Base-by-base conservation (phyloP, 345 rosid genomes). In the Tarenaya hassleriana region DNA sequence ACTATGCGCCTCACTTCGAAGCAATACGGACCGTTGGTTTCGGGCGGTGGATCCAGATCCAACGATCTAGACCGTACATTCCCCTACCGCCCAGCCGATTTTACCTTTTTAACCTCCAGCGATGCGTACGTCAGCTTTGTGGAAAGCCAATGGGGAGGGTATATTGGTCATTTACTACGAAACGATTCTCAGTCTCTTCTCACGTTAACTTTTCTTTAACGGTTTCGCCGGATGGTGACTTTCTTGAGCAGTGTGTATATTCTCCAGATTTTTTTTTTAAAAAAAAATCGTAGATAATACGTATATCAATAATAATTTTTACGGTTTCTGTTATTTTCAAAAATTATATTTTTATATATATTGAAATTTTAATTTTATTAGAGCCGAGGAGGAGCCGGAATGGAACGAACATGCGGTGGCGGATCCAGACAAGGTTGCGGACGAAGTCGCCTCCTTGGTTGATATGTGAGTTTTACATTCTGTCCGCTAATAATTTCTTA, bases 371-470 rank as follows among this genome's bases (percentile, higher is more conserved):
- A 6, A 19, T 24, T 33, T 52, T 38, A 10, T 11, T 68, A 73
- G 77, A 62, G 48, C 42, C n/a, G n/a, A n/a, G 31, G 68, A 63
- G 34, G 76, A 62, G 40, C 63, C 5, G 9, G 79, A 70, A 35
- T 58, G 66, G 79, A 76, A 76, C 64, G 63, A 67, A 67, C 81
- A 86, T 61, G 90, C 97, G 3, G 86, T 81, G 41, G 66, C 69
- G 15, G 71, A 83, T 63, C 97, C 95, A n/a, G 95, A 83, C 34
- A 64, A 70, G 37, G 75, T 83, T n/a, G 88, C 76, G 18, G 58
- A 81, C 7, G 85, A 81, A 64, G 83, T 86, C 51, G 67, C 63
- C 58, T 34, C 80, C 27, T 63, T 77, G 72, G 84, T 72, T 47
- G 82, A 76, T 45, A 79, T 72, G 97, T 89, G 70, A 34, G 95